A percentile compares a stretch with the other conserved stretches of the same genome.
These are phyloP conservation scores for Alnus rubra DNA, from an alignment of 306 rosid species.

Conservation along the genomic window DNA sequence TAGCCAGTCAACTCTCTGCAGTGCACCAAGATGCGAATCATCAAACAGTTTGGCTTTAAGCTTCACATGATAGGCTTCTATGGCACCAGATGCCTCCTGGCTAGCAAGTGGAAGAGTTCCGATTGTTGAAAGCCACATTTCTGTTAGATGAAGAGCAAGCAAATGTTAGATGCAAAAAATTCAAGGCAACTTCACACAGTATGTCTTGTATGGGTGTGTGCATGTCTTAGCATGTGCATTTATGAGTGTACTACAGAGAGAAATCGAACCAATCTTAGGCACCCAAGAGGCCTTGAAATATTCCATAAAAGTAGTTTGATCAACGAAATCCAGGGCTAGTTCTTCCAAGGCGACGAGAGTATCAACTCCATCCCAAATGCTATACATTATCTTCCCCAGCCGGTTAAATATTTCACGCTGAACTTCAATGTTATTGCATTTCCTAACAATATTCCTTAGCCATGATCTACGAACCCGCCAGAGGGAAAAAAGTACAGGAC, in stretches of 20 bases:
- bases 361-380: constrained; percentile 69
- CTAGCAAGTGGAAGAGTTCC: constrained; percentile 79
- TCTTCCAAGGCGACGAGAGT: constrained; percentile 56
- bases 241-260: constrained; percentile 29
- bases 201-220: constrained; percentile 8
- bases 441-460: constrained; percentile 82
- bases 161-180: constrained; percentile 14
- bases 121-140: constrained; percentile 94
- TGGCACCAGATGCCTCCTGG: constrained; percentile 93
- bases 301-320: constrained; percentile 83
- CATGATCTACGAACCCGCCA: constrained; percentile 96
- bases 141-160: constrained; percentile 36
- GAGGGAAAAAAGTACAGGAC: constrained; percentile 81
- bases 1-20: constrained; percentile 95
- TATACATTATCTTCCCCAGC: constrained; percentile 64
- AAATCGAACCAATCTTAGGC: constrained; percentile 85
- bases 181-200: constrained; percentile 3
- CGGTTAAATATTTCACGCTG: constrained; percentile 85
- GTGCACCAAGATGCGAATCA: constrained; percentile 93
- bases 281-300: constrained; percentile 82
- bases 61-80: constrained; percentile 87
- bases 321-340: constrained; percentile 74
- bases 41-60: constrained; percentile 87
- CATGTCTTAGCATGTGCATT: not conserved
- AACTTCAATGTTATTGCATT: constrained; percentile 71